These are phyloP conservation scores for Plenodomus lindquistii DNA, from an alignment of 2,329 filamentous ascomycete species.

Conservation along the genomic window DNA sequence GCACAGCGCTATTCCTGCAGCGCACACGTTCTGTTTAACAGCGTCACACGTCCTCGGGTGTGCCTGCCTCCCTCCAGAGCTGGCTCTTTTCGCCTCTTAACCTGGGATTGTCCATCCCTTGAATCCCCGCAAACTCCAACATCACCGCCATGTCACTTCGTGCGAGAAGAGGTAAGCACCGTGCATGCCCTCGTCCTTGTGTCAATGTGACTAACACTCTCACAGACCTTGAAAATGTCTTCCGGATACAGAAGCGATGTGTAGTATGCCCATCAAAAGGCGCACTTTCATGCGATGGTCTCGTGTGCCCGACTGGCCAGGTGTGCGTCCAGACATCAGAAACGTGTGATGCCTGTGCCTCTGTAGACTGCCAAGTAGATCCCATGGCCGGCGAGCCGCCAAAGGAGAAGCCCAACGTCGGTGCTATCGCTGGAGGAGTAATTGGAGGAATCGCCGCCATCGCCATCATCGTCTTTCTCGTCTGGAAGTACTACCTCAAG, in stretches of 20 bases:
- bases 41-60: conserved; percentile 10
- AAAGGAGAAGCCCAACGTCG: conserved; percentile 63
- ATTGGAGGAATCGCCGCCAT: conserved; percentile 80
- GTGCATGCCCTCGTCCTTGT: background rate
- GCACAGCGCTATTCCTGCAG: conserved; percentile 3
- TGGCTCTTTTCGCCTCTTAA: conserved; percentile 10
- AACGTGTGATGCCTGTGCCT: conserved; percentile 64
- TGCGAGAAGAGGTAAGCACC: conserved; percentile 16
- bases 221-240: conserved; percentile 42
- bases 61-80: conserved; percentile 9
- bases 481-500: conserved; percentile 89
- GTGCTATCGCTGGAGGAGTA: conserved; percentile 89
- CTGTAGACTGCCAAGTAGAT: conserved; percentile 56
- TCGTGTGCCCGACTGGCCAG: conserved; percentile 56
- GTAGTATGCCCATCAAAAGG: conserved; percentile 54
- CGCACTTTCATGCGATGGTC: conserved; percentile 59
- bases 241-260: conserved; percentile 62
- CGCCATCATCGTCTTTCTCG: conserved; percentile 73
- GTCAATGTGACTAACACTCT: conserved; percentile 11
- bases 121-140: conserved; percentile 7
- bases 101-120: conserved; percentile 14
- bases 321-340: conserved; percentile 63
- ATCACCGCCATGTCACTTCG: conserved; percentile 21
- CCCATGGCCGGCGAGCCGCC: conserved; percentile 34
- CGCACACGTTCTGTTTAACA: conserved; percentile 1